Conservation (phyloP, 2,329 filamentous ascomycete genomes). For the Colletotrichum sp. region DNA sequence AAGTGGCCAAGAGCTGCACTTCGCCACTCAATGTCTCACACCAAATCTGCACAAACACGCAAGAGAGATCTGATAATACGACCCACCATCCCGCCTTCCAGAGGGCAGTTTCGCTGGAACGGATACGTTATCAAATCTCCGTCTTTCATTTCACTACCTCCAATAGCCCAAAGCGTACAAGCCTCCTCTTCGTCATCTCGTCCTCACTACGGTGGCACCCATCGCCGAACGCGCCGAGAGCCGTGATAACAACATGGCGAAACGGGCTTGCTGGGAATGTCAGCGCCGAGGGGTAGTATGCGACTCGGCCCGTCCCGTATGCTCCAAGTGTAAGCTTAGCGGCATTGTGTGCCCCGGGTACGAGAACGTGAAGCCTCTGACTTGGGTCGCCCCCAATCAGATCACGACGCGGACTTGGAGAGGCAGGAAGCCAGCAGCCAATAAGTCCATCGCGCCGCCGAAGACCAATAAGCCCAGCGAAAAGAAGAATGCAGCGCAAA, state of each 20-base stretch:
- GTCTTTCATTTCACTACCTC: not conserved
- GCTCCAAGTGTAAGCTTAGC: conserved; percentile 35
- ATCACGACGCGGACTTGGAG: conserved; percentile 23
- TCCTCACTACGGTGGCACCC: not conserved
- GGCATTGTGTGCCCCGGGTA: conserved; percentile 44
- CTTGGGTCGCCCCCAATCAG: conserved; percentile 34
- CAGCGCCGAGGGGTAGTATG: conserved; percentile 43
- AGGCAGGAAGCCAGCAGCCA: not conserved
- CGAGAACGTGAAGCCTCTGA: conserved; percentile 38
- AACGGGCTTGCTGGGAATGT: conserved; percentile 45
- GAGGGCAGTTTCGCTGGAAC: not conserved
- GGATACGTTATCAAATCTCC: not conserved
- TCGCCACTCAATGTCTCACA: not conserved
- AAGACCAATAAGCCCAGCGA: not conserved
- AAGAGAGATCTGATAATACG: not conserved
- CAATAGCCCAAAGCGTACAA: conserved; percentile 1
- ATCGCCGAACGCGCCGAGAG: not conserved
- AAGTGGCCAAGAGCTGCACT: conserved; percentile 14
- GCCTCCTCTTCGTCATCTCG: not conserved
- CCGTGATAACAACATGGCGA: not conserved
- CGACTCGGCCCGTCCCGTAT: conserved; percentile 38
- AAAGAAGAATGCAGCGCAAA: not conserved
- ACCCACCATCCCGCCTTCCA: not conserved
- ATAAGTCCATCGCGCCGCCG: not conserved
- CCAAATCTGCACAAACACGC: conserved; percentile 24